Conservation (phyloP, 2,329 filamentous ascomycete species). For the Penicillium sp. region DNA sequence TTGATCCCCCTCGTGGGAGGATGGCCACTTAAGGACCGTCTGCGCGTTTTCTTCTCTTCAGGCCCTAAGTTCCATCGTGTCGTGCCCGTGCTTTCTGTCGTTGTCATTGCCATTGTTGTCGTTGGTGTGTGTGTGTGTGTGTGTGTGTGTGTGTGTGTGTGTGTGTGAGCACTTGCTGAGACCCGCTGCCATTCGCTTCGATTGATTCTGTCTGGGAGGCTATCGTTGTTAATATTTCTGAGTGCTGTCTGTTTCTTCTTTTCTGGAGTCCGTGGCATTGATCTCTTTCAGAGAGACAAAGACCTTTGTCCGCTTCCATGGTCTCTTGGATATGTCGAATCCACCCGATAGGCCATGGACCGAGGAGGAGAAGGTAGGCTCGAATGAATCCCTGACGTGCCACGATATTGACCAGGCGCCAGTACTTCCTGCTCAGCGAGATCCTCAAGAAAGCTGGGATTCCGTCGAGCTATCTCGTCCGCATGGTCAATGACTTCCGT, state of each 20-base stretch:
- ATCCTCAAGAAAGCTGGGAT: slow-evolving; percentile 43
- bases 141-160: too few species aligned
- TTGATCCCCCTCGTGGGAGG: slow-evolving; percentile 13
- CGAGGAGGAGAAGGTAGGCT: slow-evolving; percentile 47
- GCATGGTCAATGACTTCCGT: slow-evolving; percentile 38
- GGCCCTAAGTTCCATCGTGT: background rate
- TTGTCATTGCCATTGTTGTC: background rate
- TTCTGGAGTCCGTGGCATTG: background rate
- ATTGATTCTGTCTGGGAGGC: slow-evolving; percentile 14
- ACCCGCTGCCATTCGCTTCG: slow-evolving; percentile 11
- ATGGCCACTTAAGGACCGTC: slow-evolving; percentile 15
- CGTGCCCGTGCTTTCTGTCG: background rate
- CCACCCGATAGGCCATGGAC: slow-evolving; percentile 44
- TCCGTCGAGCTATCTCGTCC: slow-evolving; percentile 37
- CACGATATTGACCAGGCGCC: too few species aligned
- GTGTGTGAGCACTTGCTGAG: slow-evolving; percentile 1
- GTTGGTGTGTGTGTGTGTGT: background rate
- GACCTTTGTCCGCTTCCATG: slow-evolving; percentile 35
- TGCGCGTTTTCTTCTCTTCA: slow-evolving; percentile 12
- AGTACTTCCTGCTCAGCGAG: slow-evolving; percentile 44
- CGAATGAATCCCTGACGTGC: too few species aligned
- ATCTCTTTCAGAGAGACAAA: too few species aligned
- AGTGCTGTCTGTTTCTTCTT: slow-evolving; percentile 2
- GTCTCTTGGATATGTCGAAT: slow-evolving; percentile 44
- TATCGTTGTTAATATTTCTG: slow-evolving; percentile 4